phyloP scores from a whole-genome alignment of 306 rosid genomes.

The Trichosanthes truncata region DNA sequence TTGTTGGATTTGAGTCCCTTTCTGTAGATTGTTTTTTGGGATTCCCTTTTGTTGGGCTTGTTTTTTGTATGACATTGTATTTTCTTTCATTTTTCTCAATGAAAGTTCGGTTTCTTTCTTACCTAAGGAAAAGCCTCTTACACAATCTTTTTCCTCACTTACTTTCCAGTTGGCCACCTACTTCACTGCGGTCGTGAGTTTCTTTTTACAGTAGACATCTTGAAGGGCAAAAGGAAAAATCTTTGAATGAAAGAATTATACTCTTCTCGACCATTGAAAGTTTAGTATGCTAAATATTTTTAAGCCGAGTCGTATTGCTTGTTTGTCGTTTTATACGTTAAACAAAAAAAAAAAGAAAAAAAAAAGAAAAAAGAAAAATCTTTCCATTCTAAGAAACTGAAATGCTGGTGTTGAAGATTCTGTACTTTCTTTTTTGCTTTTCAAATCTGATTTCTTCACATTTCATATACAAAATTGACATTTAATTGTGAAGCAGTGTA shows the following conservation, averaged over 20 bases:
- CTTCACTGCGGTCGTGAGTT: conserved; percentile 33
- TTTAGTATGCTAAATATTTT: not conserved
- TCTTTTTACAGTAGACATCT: conserved; percentile 38
- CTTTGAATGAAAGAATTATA: not conserved
- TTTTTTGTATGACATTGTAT: no score
- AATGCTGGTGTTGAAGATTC: not conserved
- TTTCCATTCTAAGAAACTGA: not conserved
- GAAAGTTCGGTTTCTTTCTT: not conserved
- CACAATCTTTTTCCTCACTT: not conserved
- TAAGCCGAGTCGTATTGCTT: not conserved
- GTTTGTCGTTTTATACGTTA: not conserved
- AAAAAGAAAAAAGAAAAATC: not conserved
- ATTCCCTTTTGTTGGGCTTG: no score
- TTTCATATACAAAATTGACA: not conserved
- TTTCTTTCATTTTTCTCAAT: not conserved
- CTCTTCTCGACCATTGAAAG: not conserved
- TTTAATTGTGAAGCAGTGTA: not conserved
- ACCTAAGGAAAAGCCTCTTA: not conserved
- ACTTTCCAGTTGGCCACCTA: conserved; percentile 61
- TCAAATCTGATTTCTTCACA: not conserved
- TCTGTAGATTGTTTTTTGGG: not conserved
- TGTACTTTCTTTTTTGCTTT: not conserved
- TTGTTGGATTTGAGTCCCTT: not conserved
- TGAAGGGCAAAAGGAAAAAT: not conserved
- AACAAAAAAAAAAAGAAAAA: no score